Evolutionary conservation across 2,329 filamentous ascomycete species (phyloP).

Genomic region (Aspergillus brasiliensis): DNA sequence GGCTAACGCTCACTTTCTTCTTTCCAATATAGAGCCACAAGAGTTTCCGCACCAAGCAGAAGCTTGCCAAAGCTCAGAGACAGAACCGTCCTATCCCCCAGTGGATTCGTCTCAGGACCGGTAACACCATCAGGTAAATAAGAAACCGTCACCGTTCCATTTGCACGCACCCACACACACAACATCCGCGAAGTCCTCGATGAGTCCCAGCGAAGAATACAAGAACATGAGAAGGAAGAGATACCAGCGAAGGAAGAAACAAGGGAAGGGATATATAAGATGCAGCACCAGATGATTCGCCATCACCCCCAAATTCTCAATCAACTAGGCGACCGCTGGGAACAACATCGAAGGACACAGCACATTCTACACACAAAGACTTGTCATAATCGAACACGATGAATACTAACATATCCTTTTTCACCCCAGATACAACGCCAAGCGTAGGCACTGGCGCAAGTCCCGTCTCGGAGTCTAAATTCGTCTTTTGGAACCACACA

Average conservation of each 20-base stretch:
- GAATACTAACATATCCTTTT: conserved; percentile 16
- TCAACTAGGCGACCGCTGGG: background rate
- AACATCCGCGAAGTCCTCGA: conserved; percentile 13
- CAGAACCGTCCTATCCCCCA: conserved; percentile 99
- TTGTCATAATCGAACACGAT: background rate
- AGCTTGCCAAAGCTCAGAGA: conserved; percentile 99
- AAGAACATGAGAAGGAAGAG: background rate
- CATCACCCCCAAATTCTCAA: background rate
- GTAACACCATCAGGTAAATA: conserved; percentile 98
- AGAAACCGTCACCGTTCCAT: conserved; percentile 9
- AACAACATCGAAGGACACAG: background rate
- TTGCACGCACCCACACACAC: background rate
- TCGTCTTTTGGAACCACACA: conserved; percentile 14
- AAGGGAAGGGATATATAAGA: background rate
- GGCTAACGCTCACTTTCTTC: conserved; percentile 14
- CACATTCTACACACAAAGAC: background rate
- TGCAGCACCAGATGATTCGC: background rate
- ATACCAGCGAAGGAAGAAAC: background rate
- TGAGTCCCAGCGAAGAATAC: background rate
- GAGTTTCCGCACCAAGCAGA: conserved; percentile 99
- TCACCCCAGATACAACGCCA: conserved; percentile 89
- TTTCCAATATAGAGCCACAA: conserved; percentile 79
- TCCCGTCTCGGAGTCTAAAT: conserved; percentile 97
- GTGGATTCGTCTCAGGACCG: conserved; percentile 98
- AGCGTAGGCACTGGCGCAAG: conserved; percentile 99